Percentiles rank a stretch among this genome's conserved stretches.
These are phyloP conservation scores for Yamadazyma taylorii DNA, from an alignment of 1,139 yeast genomes.

Conservation along the genomic window DNA sequence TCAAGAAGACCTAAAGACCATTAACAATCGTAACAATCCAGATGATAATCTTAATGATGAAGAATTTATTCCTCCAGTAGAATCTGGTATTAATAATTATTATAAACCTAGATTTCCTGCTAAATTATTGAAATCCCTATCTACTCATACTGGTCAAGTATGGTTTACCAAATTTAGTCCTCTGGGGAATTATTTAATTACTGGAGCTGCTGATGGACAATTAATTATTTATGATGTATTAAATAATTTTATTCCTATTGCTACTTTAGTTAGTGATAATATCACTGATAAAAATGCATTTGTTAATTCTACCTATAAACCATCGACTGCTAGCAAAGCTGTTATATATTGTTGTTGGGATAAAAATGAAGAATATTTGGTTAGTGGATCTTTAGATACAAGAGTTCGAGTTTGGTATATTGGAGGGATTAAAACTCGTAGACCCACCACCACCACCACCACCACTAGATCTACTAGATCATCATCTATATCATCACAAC, in stretches of 20 bases:
- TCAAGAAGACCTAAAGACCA: too few species aligned
- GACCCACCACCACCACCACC: too few species aligned
- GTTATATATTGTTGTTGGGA: slow-evolving; percentile 76
- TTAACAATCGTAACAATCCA: too few species aligned
- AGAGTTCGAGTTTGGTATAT: slow-evolving; percentile 69
- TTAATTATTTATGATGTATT: slow-evolving; percentile 67
- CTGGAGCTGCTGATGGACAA: slow-evolving; percentile 71
- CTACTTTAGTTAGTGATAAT: slow-evolving; percentile 33
- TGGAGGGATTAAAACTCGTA: slow-evolving; percentile 23
- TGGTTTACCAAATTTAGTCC: slow-evolving; percentile 85
- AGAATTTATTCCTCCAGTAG: slow-evolving; percentile 17
- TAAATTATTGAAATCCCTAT: slow-evolving; percentile 36
- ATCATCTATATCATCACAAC: too few species aligned
- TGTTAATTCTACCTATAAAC: slow-evolving; percentile 26
- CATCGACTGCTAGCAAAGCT: slow-evolving; percentile 41
- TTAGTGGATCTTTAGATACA: slow-evolving; percentile 70
- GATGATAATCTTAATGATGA: too few species aligned
- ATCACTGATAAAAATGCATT: slow-evolving; percentile 30
- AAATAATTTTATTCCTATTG: slow-evolving; percentile 48
- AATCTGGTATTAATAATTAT: slow-evolving; percentile 13
- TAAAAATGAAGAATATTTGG: slow-evolving; percentile 62
- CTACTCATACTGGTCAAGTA: slow-evolving; percentile 69
- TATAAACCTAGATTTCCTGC: slow-evolving; percentile 48
- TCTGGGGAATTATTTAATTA: slow-evolving; percentile 70
- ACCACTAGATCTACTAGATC: slow-evolving; percentile 22